These are phyloP conservation scores for Butyriboletus appendiculatus DNA, from an alignment of 1,284 basidiomycete species.

Conservation along the genomic window DNA sequence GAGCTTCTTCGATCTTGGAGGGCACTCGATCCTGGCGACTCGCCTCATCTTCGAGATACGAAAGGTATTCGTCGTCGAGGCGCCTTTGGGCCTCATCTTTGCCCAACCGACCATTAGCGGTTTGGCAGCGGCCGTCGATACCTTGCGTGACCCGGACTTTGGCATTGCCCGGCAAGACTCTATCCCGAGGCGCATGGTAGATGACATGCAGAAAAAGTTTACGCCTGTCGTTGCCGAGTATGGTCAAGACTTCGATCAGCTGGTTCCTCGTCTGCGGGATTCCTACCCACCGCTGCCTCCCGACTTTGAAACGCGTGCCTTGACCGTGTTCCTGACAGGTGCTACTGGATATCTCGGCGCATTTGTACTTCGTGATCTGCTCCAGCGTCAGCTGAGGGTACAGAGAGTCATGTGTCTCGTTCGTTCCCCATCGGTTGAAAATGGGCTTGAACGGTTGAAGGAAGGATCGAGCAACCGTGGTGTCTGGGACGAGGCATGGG, in stretches of 20 bases:
- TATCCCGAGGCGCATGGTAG: slow-evolving; percentile 14
- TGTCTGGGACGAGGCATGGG: slow-evolving; percentile 95
- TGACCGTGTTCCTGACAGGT: slow-evolving; percentile 94
- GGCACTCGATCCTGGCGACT: slow-evolving; percentile 98
- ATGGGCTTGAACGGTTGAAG: slow-evolving; percentile 72
- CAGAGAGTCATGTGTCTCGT: slow-evolving; percentile 92
- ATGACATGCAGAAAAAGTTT: slow-evolving; percentile 22
- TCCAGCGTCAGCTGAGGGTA: slow-evolving; percentile 64
- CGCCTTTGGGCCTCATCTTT: slow-evolving; percentile 93
- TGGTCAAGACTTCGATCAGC: slow-evolving; percentile 73
- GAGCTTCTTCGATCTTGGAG: slow-evolving; percentile 98
- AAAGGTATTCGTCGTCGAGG: slow-evolving; percentile 89
- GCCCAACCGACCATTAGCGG: slow-evolving; percentile 86
- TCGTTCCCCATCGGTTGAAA: slow-evolving; percentile 66
- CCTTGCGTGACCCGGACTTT: slow-evolving; percentile 78
- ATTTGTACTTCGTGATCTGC: slow-evolving; percentile 85
- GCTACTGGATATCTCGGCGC: slow-evolving; percentile 98
- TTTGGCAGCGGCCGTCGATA: slow-evolving; percentile 83
- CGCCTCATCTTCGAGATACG: slow-evolving; percentile 97
- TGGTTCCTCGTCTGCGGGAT: slow-evolving; percentile 60
- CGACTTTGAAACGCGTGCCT: slow-evolving; percentile 52
- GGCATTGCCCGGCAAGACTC: slow-evolving; percentile 57
- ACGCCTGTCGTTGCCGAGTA: slow-evolving; percentile 56
- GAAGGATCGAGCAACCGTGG: slow-evolving; percentile 82
- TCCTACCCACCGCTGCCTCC: slow-evolving; percentile 59